Evolutionary conservation across 805 yeast genomes (phyloP).

Genomic region (Komagataella pseudopastoris): DNA sequence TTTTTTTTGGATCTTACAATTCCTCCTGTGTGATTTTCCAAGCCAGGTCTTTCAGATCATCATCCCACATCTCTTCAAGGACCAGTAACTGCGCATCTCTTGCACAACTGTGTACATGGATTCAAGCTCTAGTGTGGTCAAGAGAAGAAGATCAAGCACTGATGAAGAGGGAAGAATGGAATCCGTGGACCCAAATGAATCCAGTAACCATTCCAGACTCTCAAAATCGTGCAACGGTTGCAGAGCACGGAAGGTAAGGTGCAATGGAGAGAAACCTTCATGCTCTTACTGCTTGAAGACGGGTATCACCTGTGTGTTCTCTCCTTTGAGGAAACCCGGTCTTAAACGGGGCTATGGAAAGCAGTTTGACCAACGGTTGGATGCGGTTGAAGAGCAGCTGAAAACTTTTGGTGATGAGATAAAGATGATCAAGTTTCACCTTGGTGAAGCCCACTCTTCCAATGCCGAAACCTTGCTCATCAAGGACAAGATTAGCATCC

Average conservation of each 20-base stretch:
- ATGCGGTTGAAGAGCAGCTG: slow-evolving; percentile 2
- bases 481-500: neutral
- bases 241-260: slow-evolving; percentile 2
- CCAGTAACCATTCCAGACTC: neutral
- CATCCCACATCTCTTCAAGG: neutral
- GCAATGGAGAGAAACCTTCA: slow-evolving; percentile 2
- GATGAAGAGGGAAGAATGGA: neutral
- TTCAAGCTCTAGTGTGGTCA: neutral
- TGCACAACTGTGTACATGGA: neutral
- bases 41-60: neutral
- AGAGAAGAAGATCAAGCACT: neutral
- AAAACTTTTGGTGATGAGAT: neutral
- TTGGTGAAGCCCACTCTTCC: neutral
- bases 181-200: neutral
- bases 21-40: neutral
- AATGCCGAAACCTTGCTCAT: neutral
- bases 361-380: slow-evolving; percentile 8
- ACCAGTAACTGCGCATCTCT: neutral
- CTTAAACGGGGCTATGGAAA: slow-evolving; percentile 14
- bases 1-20: neutral
- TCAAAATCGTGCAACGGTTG: slow-evolving; percentile 3
- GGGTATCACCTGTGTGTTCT: slow-evolving; percentile 1
- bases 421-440: neutral
- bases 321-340: slow-evolving; percentile 11
- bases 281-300: slow-evolving; percentile 1